Conservation (phyloP, 2,329 filamentous ascomycete genomes). For the Alternaria incomplexa region DNA sequence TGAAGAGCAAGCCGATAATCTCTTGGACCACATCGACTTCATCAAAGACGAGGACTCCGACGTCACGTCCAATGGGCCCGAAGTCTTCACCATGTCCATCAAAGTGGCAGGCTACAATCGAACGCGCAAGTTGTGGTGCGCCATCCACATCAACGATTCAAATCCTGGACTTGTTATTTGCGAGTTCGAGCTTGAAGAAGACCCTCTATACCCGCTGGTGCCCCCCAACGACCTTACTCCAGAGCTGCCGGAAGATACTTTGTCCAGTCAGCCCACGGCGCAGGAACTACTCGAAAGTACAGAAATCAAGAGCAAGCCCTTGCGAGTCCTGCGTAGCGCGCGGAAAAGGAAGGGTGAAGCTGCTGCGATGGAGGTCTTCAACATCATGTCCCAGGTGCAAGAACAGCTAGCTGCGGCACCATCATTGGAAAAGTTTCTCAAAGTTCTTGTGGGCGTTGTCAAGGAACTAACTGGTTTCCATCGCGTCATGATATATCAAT, state of each 20-base stretch:
- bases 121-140: conserved; percentile 80
- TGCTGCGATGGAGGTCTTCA: conserved; percentile 87
- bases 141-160: conserved; percentile 74
- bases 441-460: conserved; percentile 81
- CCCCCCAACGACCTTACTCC: conserved; percentile 64
- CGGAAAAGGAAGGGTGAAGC: conserved; percentile 78
- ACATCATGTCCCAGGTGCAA: conserved; percentile 90
- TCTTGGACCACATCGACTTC: conserved; percentile 87
- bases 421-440: conserved; percentile 74
- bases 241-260: conserved; percentile 73
- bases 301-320: conserved; percentile 73
- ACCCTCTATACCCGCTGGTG: conserved; percentile 70
- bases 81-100: conserved; percentile 82
- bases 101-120: conserved; percentile 60
- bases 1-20: conserved; percentile 82
- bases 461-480: conserved; percentile 92
- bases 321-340: conserved; percentile 77
- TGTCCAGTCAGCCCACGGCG: conserved; percentile 72
- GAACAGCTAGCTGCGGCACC: conserved; percentile 79
- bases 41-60: conserved; percentile 83
- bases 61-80: conserved; percentile 75
- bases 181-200: conserved; percentile 88
- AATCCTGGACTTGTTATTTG: conserved; percentile 75
- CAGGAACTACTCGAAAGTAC: conserved; percentile 81
- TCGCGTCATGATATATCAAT: conserved; percentile 92